A percentile compares a stretch with the other conserved stretches of the same genome.
These are phyloP conservation scores for Microcos paniculata DNA, from an alignment of 345 rosid genomes.

Conservation along the genomic window DNA sequence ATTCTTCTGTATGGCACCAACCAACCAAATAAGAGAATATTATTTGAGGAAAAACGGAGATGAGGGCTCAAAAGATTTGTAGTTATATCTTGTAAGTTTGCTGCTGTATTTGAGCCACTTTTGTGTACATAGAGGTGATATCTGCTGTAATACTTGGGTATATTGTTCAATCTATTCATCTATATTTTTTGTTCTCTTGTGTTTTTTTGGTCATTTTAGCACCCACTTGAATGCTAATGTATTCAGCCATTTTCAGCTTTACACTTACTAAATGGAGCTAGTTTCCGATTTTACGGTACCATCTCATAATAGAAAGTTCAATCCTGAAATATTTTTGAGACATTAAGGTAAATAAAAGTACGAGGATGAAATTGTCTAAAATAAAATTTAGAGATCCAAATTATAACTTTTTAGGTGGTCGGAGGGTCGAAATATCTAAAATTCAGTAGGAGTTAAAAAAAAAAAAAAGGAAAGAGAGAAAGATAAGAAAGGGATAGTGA, in stretches of 20 bases:
- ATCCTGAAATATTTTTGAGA: background rate
- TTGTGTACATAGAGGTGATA: conserved; percentile 31
- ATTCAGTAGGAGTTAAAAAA: no score
- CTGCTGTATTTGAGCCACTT: conserved; percentile 23
- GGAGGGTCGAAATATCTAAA: no score
- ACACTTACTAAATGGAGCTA: background rate
- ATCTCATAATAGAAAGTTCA: no score
- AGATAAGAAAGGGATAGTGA: background rate
- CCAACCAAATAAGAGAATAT: conserved; percentile 26
- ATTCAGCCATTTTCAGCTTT: background rate
- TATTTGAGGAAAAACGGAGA: conserved; percentile 21
- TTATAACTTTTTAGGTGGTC: no score
- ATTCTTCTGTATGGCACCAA: background rate
- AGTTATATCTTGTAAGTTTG: conserved; percentile 28
- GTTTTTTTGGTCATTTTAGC: background rate
- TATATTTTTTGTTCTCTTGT: conserved; percentile 18
- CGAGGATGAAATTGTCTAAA: no score
- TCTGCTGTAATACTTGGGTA: conserved; percentile 29
- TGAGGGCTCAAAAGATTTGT: conserved; percentile 18
- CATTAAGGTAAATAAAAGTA: background rate
- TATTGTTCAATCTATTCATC: conserved; percentile 43
- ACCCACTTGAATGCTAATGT: background rate
- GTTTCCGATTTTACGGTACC: background rate
- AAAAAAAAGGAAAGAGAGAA: background rate
- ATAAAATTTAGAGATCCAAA: no score